A percentile compares a stretch with the other conserved stretches of the same genome.
phyloP scores from a whole-genome alignment of 768 basidiomycete species.

The Tremella mesenterica region DNA sequence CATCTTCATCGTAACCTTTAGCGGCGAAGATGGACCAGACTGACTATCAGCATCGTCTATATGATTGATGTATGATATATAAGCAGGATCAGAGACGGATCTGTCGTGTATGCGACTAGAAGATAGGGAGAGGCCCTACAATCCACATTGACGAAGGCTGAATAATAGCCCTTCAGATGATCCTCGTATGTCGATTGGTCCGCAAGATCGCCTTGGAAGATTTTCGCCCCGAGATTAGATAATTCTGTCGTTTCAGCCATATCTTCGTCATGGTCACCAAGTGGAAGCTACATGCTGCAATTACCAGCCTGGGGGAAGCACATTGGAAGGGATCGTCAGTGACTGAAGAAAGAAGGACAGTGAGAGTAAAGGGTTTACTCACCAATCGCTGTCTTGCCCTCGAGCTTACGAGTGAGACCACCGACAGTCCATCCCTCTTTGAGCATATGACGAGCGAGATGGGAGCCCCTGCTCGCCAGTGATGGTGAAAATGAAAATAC shows the following conservation, averaged over 20 bases:
- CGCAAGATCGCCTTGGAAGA: conserved; percentile 1
- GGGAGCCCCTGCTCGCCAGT: not conserved
- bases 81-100: not conserved
- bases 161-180: not conserved
- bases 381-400: not conserved
- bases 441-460: not conserved
- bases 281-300: no score
- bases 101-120: no score
- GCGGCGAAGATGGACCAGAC: not conserved
- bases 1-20: not conserved
- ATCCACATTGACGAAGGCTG: conserved; percentile 4
- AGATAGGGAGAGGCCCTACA: no score
- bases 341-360: no score
- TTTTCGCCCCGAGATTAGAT: not conserved
- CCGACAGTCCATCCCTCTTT: not conserved
- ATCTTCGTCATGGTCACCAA: no score
- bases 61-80: not conserved
- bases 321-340: no score
- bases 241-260: not conserved
- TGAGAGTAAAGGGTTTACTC: no score
- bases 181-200: not conserved
- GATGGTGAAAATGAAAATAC: not conserved
- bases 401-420: not conserved
- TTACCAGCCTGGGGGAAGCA: no score
- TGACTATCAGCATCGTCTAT: no score